Conservation (phyloP, 768 basidiomycete genomes). For the Hydnum rufescens region DNA sequence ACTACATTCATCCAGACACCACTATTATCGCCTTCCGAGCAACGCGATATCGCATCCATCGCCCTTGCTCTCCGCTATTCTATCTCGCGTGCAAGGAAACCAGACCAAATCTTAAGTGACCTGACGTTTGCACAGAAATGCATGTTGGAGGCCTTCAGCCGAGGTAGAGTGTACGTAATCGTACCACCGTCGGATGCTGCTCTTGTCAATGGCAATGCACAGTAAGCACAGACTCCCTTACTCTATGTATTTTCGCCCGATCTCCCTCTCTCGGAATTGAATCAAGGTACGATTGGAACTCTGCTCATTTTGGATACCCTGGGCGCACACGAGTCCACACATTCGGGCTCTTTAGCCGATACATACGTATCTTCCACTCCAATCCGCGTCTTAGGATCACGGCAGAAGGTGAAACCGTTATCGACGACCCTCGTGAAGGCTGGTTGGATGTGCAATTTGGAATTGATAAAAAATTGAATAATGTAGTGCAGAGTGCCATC, state of each 20-base stretch:
- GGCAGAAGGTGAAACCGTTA: background rate
- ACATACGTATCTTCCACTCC: background rate
- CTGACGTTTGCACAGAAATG: conserved; percentile 2
- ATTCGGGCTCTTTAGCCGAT: background rate
- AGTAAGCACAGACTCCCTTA: conserved; percentile 3
- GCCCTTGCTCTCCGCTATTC: conserved; percentile 4
- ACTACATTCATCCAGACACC: conserved; percentile 4
- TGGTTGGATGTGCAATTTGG: background rate
- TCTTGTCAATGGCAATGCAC: conserved; percentile 6
- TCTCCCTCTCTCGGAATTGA: no score
- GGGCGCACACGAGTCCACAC: conserved; percentile 7
- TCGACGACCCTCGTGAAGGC: background rate
- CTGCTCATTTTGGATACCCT: conserved; percentile 10
- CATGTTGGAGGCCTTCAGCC: conserved; percentile 2
- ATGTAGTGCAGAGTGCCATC: background rate
- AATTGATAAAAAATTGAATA: background rate
- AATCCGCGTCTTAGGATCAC: background rate
- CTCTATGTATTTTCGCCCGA: background rate
- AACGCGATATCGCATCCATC: background rate
- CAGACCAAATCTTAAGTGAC: conserved; percentile 4
- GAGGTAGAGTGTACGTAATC: conserved; percentile 1
- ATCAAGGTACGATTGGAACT: conserved; percentile 10
- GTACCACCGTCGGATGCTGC: conserved; percentile 2
- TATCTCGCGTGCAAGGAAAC: conserved; percentile 8
- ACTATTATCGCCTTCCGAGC: background rate